Evolutionary conservation across 2,329 filamentous ascomycete species (phyloP).

Genomic region (Xylaria arbuscula): DNA sequence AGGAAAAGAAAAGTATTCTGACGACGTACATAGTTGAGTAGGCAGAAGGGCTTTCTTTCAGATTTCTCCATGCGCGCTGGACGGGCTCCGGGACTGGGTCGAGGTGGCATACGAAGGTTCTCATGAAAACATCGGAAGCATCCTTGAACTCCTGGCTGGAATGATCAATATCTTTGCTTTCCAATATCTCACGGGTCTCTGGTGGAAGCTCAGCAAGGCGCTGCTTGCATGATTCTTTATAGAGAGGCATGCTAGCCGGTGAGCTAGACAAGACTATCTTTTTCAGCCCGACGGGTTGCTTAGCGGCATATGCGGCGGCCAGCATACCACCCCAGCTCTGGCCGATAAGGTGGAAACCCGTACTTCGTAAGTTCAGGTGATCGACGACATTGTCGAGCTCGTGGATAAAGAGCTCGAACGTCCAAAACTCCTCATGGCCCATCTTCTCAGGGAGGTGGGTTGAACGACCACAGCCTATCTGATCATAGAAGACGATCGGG

Average conservation of each 20-base stretch:
- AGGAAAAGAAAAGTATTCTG: neutral
- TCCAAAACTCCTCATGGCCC: constrained; percentile 48
- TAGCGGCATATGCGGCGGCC: constrained; percentile 35
- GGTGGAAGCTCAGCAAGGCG: neutral
- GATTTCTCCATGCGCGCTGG: constrained; percentile 34
- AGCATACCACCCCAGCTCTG: constrained; percentile 45
- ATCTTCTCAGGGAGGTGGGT: constrained; percentile 59
- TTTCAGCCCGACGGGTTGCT: constrained; percentile 36
- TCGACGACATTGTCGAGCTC: constrained; percentile 44
- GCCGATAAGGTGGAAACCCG: constrained; percentile 39
- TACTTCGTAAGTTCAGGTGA: constrained; percentile 32
- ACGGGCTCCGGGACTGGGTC: constrained; percentile 43
- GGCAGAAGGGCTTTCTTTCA: constrained; percentile 41
- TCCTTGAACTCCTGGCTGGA: constrained; percentile 38
- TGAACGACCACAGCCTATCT: constrained; percentile 60
- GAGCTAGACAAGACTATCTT: constrained; percentile 42
- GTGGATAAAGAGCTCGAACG: constrained; percentile 41
- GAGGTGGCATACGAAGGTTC: constrained; percentile 29
- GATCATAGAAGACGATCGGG: constrained; percentile 60
- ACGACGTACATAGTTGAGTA: constrained; percentile 30
- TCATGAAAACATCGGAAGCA: neutral
- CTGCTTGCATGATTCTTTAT: neutral
- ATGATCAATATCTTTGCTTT: neutral
- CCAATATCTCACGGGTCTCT: neutral
- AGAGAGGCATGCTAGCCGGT: constrained; percentile 42